These are phyloP conservation scores for Ogataea parapolymorpha DNA, from an alignment of 805 yeast species.

Conservation along the genomic window DNA sequence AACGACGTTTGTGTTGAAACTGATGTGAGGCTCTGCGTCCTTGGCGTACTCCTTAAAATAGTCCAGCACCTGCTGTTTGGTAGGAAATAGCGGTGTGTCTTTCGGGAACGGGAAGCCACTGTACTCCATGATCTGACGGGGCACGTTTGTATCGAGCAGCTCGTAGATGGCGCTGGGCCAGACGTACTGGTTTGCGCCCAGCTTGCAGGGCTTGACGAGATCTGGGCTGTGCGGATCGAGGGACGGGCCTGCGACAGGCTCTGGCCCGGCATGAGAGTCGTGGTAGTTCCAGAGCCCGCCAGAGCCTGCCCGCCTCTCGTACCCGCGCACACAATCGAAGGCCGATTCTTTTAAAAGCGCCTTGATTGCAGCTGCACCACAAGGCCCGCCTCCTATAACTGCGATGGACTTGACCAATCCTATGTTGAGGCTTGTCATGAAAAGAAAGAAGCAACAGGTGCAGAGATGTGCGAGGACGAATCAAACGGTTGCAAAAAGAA, in stretches of 20 bases:
- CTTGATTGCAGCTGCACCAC: slow-evolving; percentile 64
- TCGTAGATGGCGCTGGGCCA: slow-evolving; percentile 62
- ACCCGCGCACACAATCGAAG: slow-evolving; percentile 49
- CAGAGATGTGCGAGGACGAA: slow-evolving; percentile 1
- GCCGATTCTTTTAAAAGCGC: slow-evolving; percentile 54
- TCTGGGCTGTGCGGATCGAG: slow-evolving; percentile 22
- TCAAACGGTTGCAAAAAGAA: neutral
- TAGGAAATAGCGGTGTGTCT: slow-evolving; percentile 50
- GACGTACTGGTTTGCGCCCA: slow-evolving; percentile 25
- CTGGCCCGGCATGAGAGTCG: slow-evolving; percentile 24
- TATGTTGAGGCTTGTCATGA: slow-evolving; percentile 11
- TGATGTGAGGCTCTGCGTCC: slow-evolving; percentile 38
- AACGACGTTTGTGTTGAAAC: slow-evolving; percentile 47
- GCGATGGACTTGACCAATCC: slow-evolving; percentile 41
- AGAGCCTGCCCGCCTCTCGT: slow-evolving; percentile 52
- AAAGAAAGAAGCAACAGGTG: slow-evolving; percentile 2
- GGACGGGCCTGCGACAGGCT: slow-evolving; percentile 28
- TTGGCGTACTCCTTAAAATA: slow-evolving; percentile 55
- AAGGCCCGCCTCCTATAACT: slow-evolving; percentile 78
- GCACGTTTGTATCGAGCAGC: slow-evolving; percentile 67
- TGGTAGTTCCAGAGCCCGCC: slow-evolving; percentile 83
- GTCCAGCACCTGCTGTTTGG: slow-evolving; percentile 51
- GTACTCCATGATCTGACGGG: slow-evolving; percentile 64
- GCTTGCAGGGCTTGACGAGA: slow-evolving; percentile 11
- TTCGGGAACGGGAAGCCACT: slow-evolving; percentile 49